These are phyloP conservation scores for Cercospora zeae-maydis DNA, from an alignment of 2,329 filamentous ascomycete genomes.

Conservation along the genomic window DNA sequence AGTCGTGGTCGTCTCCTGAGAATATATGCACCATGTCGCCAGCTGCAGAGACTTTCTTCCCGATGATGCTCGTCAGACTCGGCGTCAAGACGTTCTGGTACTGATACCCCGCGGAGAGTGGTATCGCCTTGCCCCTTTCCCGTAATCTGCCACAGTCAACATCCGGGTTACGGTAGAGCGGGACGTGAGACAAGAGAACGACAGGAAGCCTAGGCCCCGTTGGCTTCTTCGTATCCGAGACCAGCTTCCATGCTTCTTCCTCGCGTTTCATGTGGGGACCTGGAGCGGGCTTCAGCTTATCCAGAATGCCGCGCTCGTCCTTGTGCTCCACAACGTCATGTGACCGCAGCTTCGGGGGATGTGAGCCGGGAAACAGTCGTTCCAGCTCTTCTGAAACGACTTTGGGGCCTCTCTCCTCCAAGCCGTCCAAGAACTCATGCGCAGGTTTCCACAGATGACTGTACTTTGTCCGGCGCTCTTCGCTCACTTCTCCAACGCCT, in stretches of 20 bases:
- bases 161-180: conserved; percentile 74
- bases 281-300: conserved; percentile 6
- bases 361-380: conserved; percentile 39
- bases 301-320: conserved; percentile 20
- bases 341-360: conserved; percentile 15
- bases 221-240: conserved; percentile 7
- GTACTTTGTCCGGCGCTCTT: conserved; percentile 34
- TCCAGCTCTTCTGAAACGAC: conserved; percentile 65
- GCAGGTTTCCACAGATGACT: conserved; percentile 67
- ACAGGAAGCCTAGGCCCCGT: conserved; percentile 66
- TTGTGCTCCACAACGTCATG: conserved; percentile 37
- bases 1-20: conserved; percentile 96
- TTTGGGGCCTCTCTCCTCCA: conserved; percentile 62
- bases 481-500: conserved; percentile 52
- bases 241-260: neutral
- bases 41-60: conserved; percentile 58
- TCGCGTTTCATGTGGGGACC: conserved; percentile 9
- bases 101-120: conserved; percentile 77
- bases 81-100: conserved; percentile 91
- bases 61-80: conserved; percentile 68
- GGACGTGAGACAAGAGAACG: conserved; percentile 85
- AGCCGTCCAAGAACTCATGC: conserved; percentile 68
- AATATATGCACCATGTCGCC: conserved; percentile 84
- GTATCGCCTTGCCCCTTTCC: conserved; percentile 82
- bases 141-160: conserved; percentile 84